These are phyloP conservation scores for Phytophthora cactorum DNA, from an alignment of 352 stramenopile species.

Conservation along the genomic window DNA sequence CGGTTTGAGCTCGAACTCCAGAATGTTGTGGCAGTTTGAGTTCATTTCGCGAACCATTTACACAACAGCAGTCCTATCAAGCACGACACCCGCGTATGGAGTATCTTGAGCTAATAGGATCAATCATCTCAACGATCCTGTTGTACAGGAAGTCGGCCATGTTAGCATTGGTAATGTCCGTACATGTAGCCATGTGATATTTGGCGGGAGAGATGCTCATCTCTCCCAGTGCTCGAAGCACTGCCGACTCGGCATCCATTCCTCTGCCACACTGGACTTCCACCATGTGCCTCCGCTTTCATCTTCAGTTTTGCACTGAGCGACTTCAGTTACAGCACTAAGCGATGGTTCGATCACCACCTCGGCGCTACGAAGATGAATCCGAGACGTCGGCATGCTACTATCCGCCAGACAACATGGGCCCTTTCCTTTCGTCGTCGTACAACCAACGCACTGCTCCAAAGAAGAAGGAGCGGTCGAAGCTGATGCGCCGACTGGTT, in stretches of 20 bases:
- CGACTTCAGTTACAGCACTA: slow-evolving; percentile 20
- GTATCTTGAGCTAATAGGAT: too few species aligned
- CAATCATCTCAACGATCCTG: too few species aligned
- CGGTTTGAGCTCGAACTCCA: too few species aligned
- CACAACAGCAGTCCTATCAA: too few species aligned
- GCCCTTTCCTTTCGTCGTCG: slow-evolving; percentile 35
- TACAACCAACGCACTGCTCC: slow-evolving; percentile 29
- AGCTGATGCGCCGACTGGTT: slow-evolving; percentile 25
- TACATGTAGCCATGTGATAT: too few species aligned
- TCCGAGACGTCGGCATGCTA: slow-evolving; percentile 33
- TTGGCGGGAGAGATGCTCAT: neutral
- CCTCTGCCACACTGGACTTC: slow-evolving; percentile 24
- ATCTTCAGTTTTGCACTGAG: slow-evolving; percentile 34
- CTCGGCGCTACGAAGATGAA: slow-evolving; percentile 31
- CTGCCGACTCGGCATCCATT: neutral
- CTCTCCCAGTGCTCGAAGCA: slow-evolving; percentile 4
- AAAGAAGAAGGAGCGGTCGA: slow-evolving; percentile 30
- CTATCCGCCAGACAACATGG: slow-evolving; percentile 39
- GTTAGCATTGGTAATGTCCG: too few species aligned
- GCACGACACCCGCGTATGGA: too few species aligned
- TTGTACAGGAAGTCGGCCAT: too few species aligned
- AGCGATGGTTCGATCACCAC: slow-evolving; percentile 31
- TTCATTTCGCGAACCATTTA: too few species aligned
- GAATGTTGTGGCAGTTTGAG: too few species aligned
- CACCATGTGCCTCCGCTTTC: neutral